Conservation (phyloP, 345 rosid species). For the Arabidopsis suecica region DNA sequence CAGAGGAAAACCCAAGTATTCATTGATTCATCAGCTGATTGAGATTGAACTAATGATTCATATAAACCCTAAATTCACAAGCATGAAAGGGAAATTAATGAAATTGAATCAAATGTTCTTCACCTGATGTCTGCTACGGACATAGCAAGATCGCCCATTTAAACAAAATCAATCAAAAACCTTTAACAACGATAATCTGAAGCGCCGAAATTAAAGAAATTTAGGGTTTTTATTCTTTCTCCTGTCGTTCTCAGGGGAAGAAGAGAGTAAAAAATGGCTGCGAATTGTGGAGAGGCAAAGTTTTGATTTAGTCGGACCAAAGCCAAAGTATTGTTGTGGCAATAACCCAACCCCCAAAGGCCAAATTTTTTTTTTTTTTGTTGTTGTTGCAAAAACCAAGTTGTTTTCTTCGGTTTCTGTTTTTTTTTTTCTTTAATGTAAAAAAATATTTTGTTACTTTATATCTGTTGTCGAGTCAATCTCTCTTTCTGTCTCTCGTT, state of each 20-base stretch:
- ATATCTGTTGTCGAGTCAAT: not conserved
- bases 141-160: conserved; percentile 37
- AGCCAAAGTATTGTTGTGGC: conserved; percentile 11
- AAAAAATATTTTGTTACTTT: not conserved
- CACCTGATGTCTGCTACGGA: conserved; percentile 42
- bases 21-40: conserved; percentile 15
- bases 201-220: not conserved
- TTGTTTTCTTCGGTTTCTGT: conserved; percentile 17
- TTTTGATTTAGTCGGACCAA: conserved; percentile 10
- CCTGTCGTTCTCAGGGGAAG: conserved; percentile 11
- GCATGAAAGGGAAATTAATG: not conserved
- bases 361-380: not conserved
- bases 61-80: conserved; percentile 16
- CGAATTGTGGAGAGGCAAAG: conserved; percentile 26
- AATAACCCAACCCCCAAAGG: not conserved
- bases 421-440: not conserved
- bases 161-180: not conserved
- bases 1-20: not conserved
- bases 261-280: conserved; percentile 37
- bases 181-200: not conserved
- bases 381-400: conserved; percentile 29
- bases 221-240: conserved; percentile 26
- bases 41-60: conserved; percentile 10
- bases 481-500: too few relatives aligned
- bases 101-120: conserved; percentile 25